phyloP scores from a whole-genome alignment of 2,329 filamentous ascomycete species.

The Cadophora gregata region DNA sequence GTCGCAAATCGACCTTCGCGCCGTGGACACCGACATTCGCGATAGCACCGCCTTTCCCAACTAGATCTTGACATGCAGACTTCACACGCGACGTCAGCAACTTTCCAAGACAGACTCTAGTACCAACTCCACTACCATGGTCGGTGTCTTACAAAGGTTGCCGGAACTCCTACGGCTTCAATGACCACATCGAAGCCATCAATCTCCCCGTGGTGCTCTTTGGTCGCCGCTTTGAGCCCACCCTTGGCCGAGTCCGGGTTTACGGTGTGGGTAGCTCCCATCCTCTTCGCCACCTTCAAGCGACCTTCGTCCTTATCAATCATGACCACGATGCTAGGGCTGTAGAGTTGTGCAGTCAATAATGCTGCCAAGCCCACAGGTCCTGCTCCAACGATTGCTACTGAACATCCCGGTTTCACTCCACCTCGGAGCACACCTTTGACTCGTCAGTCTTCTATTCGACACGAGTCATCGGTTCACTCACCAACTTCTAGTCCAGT shows the following conservation, averaged over 20 bases:
- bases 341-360: slow-evolving; percentile 59
- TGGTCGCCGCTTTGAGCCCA: slow-evolving; percentile 44
- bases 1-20: slow-evolving; percentile 53
- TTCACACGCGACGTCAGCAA: background rate
- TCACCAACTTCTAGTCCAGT: slow-evolving; percentile 19
- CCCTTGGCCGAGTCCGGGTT: slow-evolving; percentile 47
- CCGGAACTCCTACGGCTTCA: slow-evolving; percentile 60
- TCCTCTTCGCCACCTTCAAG: slow-evolving; percentile 51
- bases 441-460: background rate
- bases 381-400: slow-evolving; percentile 15
- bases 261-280: slow-evolving; percentile 56
- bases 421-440: slow-evolving; percentile 19
- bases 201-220: slow-evolving; percentile 48
- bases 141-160: slow-evolving; percentile 50
- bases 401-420: slow-evolving; percentile 13
- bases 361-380: slow-evolving; percentile 43
- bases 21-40: slow-evolving; percentile 65
- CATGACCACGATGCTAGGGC: slow-evolving; percentile 55
- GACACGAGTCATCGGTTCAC: background rate
- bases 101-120: background rate
- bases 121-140: background rate
- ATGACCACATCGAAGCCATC: slow-evolving; percentile 60
- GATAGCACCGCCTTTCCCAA: slow-evolving; percentile 57
- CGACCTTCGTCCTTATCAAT: slow-evolving; percentile 56
- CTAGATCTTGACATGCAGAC: slow-evolving; percentile 55